Evolutionary conservation across 1,284 basidiomycete species (phyloP), one percentile per base, ranked within the genome.

Genomic region (Puccinia horiana): DNA sequence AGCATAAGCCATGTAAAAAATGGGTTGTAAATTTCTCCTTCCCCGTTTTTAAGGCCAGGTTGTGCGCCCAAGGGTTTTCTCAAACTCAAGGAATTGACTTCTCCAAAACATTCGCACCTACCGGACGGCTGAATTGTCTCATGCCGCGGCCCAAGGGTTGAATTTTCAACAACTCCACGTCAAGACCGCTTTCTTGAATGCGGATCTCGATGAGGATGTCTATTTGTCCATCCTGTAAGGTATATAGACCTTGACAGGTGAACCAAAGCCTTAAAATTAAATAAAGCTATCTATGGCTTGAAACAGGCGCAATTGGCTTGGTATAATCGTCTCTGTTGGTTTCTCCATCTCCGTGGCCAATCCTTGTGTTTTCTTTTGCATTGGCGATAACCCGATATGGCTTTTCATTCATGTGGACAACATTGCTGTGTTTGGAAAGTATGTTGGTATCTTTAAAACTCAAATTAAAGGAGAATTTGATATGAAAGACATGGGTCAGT

Each of bases 171-270:
- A 47, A 35, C 8, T 74, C 8, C 44, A 74, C 18, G 35, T 74
- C 6, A 54, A n/a, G 16, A 40, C 49, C 5, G 73, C 73, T 26
- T 76, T 54, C 26, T 26, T 58, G 2, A 52, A 76, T n/a, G 54
- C 47, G 11, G 54, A 76, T 23, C 73, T 76, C 4, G 35, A 76
- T 2, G 54, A 76, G 37, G n/a, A 3, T 1, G 54, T 76, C 73
- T 40, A 76, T 37, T 16, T 76, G 18, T 40, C 47, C n/a, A n/a
- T 37, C 9, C 73, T 52, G 2, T 26, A 76, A 37, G 73, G 73
- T 14, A 32, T 73, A n/a, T n/a, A n/a, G n/a, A n/a, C 16, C 9
- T 47, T 8, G 44, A 8, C 44, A 47, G 16, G 8, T 47, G 44
- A 8, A 47, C 8, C 8, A 8, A 47, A 29, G 23, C 5, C 23